Conservation (phyloP, 208 protist genomes). For the Trypanosoma lewisi region DNA sequence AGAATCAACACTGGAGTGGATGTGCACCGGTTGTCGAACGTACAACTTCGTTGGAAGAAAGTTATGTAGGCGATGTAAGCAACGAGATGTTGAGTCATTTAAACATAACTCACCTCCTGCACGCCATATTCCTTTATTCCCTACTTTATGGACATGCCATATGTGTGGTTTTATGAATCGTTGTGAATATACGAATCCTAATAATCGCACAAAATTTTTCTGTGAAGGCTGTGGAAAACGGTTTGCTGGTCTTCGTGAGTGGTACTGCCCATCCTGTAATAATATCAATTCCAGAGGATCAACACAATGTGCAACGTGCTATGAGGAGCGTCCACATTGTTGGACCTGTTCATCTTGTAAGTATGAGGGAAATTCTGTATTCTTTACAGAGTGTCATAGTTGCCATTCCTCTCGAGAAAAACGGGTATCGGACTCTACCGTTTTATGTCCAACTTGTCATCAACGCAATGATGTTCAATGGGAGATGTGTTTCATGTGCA, state of each 20-base stretch:
- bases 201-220: constrained; percentile 47
- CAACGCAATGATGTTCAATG: constrained; percentile 73
- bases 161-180: constrained; percentile 34
- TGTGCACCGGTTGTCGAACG: constrained; percentile 52
- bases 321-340: constrained; percentile 31
- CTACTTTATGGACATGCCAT: constrained; percentile 55
- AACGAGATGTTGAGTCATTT: constrained; percentile 39
- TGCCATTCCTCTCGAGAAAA: constrained; percentile 36
- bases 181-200: neutral
- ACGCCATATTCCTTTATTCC: constrained; percentile 69
- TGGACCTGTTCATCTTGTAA: constrained; percentile 64
- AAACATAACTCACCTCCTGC: constrained; percentile 41
- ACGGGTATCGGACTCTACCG: constrained; percentile 38
- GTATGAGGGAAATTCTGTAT: constrained; percentile 30
- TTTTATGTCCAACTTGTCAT: constrained; percentile 43
- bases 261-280: constrained; percentile 69
- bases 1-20: constrained; percentile 45
- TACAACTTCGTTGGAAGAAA: constrained; percentile 48
- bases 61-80: constrained; percentile 45
- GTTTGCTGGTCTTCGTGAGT: constrained; percentile 65
- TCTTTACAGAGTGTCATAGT: constrained; percentile 45
- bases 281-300: constrained; percentile 59
- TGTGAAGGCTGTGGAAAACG: constrained; percentile 40
- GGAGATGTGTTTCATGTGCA: constrained; percentile 68
- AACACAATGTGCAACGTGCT: constrained; percentile 65